These are phyloP conservation scores for Pythium pyrilobum DNA, from an alignment of 352 stramenopile genomes.

Conservation along the genomic window DNA sequence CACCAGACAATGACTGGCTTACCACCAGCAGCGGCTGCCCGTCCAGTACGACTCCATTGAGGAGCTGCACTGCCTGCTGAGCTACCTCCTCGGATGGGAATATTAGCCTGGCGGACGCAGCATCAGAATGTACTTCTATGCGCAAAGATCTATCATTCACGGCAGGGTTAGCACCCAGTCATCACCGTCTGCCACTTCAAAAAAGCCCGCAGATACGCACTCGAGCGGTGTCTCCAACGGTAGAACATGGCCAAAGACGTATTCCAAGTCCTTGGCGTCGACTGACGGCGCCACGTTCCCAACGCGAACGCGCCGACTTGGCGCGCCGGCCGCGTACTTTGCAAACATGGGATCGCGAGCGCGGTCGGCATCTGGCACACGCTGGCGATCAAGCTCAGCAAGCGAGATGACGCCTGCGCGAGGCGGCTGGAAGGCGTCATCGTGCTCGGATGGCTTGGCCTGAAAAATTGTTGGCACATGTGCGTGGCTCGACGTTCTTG, in stretches of 20 bases:
- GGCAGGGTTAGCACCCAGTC: neutral
- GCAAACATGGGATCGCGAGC: slow-evolving; percentile 28
- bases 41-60: slow-evolving; percentile 53
- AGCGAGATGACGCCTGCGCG: slow-evolving; percentile 57
- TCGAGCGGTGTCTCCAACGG: slow-evolving; percentile 26
- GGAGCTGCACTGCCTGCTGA: slow-evolving; percentile 28
- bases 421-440: neutral
- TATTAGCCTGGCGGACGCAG: slow-evolving; percentile 8
- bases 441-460: neutral
- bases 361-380: slow-evolving; percentile 27
- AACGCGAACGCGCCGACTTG: slow-evolving; percentile 28
- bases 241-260: slow-evolving; percentile 52
- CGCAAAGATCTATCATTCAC: slow-evolving; percentile 3
- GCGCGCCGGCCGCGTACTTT: slow-evolving; percentile 28
- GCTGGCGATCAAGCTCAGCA: slow-evolving; percentile 42
- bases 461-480: neutral
- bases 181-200: neutral
- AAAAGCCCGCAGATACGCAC: slow-evolving; percentile 27
- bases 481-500: too few species aligned
- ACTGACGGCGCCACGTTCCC: slow-evolving; percentile 36
- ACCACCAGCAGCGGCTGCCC: slow-evolving; percentile 47
- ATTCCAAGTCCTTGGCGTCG: slow-evolving; percentile 50
- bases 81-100: slow-evolving; percentile 30
- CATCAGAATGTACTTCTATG: slow-evolving; percentile 2
- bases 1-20: neutral